Conservation (phyloP, 306 rosid genomes). For the Casuarina cunninghamiana region DNA sequence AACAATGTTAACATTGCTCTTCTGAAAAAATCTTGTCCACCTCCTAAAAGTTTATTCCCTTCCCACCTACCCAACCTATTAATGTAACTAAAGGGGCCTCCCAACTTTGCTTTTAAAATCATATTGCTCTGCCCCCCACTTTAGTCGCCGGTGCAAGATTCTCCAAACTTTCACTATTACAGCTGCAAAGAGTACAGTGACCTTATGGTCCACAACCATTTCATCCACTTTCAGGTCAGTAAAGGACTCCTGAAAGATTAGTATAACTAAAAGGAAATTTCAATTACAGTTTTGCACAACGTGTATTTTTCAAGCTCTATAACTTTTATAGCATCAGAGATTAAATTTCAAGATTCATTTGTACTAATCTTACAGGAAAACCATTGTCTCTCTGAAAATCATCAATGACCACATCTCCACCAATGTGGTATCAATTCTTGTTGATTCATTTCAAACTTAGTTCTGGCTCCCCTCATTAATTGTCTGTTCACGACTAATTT, state of each 20-base stretch:
- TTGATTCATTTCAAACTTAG: neutral
- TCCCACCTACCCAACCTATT: neutral
- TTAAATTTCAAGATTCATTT: neutral
- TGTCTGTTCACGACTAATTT: neutral
- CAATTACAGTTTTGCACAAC: neutral
- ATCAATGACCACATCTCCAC: too few relatives aligned
- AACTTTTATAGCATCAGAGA: neutral
- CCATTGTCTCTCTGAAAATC: too few relatives aligned
- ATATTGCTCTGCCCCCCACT: neutral
- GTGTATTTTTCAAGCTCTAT: neutral
- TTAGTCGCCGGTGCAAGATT: neutral
- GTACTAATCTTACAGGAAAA: too few relatives aligned
- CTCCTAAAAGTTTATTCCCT: neutral
- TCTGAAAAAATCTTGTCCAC: neutral
- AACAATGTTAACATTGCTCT: neutral
- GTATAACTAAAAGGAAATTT: neutral
- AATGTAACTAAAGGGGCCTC: neutral
- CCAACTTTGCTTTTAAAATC: neutral
- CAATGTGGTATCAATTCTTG: neutral
- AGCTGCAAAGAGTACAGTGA: too few relatives aligned
- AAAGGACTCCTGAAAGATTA: too few relatives aligned
- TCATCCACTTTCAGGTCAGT: too few relatives aligned
- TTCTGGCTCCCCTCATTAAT: too few relatives aligned
- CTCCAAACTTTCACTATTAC: neutral
- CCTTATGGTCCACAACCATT: too few relatives aligned